These are phyloP conservation scores for Erysimum cheiri DNA, from an alignment of 441 rosid species.

Conservation along the genomic window DNA sequence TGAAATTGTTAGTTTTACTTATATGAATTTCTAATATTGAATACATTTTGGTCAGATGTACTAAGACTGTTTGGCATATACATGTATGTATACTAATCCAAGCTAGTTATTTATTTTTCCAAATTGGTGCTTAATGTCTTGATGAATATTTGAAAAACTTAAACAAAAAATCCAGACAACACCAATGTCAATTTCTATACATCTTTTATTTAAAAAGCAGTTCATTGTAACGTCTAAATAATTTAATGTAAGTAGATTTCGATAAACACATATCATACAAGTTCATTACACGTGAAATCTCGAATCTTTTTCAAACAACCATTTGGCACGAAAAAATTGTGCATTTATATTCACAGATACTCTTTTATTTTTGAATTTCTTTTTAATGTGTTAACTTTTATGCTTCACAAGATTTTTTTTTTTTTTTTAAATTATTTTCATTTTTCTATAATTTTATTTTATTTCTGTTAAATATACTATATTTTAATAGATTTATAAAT, in stretches of 20 bases:
- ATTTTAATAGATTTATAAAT: background rate
- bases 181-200: background rate
- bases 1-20: background rate
- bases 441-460: background rate
- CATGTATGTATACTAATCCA: conserved; percentile 13
- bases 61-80: background rate
- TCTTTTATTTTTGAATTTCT: background rate
- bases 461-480: background rate
- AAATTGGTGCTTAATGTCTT: background rate
- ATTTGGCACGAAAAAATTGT: background rate
- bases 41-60: background rate
- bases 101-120: background rate
- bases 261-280: background rate
- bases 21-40: background rate
- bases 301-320: conserved; percentile 17
- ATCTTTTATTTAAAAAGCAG: background rate
- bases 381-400: background rate
- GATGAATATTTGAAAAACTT: background rate
- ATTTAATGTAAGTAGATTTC: background rate
- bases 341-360: background rate
- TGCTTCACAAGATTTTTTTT: background rate
- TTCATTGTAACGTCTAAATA: conserved; percentile 28
- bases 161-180: background rate
- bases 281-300: conserved; percentile 37
- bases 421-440: background rate